Percentiles rank a stretch among this genome's conserved stretches.
Evolutionary conservation across 2,329 filamentous ascomycete genomes (phyloP).

Genomic region (Colletotrichum plurivorum): DNA sequence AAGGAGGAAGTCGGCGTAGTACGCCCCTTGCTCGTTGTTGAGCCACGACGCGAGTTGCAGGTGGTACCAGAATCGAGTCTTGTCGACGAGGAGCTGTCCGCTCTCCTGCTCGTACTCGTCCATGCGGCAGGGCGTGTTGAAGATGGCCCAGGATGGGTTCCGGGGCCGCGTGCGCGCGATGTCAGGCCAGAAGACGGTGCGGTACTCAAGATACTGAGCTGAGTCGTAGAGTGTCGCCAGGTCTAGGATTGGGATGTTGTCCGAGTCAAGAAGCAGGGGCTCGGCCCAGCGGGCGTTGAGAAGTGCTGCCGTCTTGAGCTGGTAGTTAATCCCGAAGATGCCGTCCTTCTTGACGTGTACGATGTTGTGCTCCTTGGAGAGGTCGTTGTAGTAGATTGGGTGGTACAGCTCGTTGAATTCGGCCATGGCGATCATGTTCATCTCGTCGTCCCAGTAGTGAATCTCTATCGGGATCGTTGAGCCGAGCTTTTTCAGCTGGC

Average conservation of each 20-base stretch:
- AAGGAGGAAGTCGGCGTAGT: slow-evolving; percentile 23
- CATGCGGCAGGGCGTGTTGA: slow-evolving; percentile 32
- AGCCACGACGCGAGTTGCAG: slow-evolving; percentile 34
- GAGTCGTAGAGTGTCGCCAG: slow-evolving; percentile 24
- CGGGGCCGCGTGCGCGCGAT: slow-evolving; percentile 23
- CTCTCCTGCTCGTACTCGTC: slow-evolving; percentile 33
- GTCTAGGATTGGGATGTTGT: slow-evolving; percentile 27
- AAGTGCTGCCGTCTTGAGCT: slow-evolving; percentile 31
- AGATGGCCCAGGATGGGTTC: slow-evolving; percentile 27
- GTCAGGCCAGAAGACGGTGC: slow-evolving; percentile 31
- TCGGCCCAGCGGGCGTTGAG: slow-evolving; percentile 28
- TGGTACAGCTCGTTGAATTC: slow-evolving; percentile 25
- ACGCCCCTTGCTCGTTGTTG: slow-evolving; percentile 30
- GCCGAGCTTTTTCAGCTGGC: slow-evolving; percentile 16
- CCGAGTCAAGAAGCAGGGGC: slow-evolving; percentile 15
- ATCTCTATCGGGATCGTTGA: slow-evolving; percentile 18
- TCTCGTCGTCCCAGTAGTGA: slow-evolving; percentile 27
- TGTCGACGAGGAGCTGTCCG: slow-evolving; percentile 26
- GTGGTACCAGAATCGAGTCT: slow-evolving; percentile 34
- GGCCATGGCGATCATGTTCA: slow-evolving; percentile 24
- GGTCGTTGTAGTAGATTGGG: slow-evolving; percentile 31
- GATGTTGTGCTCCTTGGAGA: slow-evolving; percentile 28
- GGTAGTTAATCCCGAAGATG: slow-evolving; percentile 35
- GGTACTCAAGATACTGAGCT: slow-evolving; percentile 24
- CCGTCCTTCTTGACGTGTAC: slow-evolving; percentile 33